phyloP scores from a whole-genome alignment of 345 rosid species.

The Boechera divaricarpa region DNA sequence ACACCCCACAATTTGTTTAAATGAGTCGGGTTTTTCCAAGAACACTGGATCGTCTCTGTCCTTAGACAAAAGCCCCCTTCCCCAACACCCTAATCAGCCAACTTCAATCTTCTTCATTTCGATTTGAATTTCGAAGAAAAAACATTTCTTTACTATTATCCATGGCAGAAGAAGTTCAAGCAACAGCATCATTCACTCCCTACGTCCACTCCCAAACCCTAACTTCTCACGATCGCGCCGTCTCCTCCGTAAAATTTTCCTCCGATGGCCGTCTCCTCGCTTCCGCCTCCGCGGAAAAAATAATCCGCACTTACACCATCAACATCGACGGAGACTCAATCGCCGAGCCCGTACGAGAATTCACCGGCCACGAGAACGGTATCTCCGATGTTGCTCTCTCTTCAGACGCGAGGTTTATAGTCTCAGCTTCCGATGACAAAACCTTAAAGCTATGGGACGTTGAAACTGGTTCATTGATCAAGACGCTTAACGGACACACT shows the following conservation, averaged over 20 bases:
- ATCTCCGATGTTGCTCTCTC: conserved; percentile 94
- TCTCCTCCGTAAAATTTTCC: conserved; percentile 91
- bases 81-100: conserved; percentile 36
- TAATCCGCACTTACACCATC: conserved; percentile 69
- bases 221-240: conserved; percentile 63
- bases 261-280: conserved; percentile 86
- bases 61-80: background rate
- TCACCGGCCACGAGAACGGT: conserved; percentile 78
- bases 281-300: conserved; percentile 87
- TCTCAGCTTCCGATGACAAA: conserved; percentile 94
- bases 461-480: conserved; percentile 64
- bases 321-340: conserved; percentile 46
- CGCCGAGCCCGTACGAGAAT: conserved; percentile 55
- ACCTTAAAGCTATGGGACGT: conserved; percentile 95
- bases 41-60: conserved; percentile 9
- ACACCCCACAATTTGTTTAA: conserved; percentile 10
- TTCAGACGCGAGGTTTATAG: conserved; percentile 79
- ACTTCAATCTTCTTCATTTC: conserved; percentile 5
- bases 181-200: conserved; percentile 56
- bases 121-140: background rate
- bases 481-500: conserved; percentile 81
- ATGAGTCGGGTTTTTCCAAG: background rate
- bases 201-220: conserved; percentile 81
- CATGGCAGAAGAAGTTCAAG: conserved; percentile 42
- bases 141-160: background rate